Percentiles rank a stretch among this genome's conserved stretches.
Conservation (phyloP, 1,284 basidiomycete species). For the Cryptococcus sp. region DNA sequence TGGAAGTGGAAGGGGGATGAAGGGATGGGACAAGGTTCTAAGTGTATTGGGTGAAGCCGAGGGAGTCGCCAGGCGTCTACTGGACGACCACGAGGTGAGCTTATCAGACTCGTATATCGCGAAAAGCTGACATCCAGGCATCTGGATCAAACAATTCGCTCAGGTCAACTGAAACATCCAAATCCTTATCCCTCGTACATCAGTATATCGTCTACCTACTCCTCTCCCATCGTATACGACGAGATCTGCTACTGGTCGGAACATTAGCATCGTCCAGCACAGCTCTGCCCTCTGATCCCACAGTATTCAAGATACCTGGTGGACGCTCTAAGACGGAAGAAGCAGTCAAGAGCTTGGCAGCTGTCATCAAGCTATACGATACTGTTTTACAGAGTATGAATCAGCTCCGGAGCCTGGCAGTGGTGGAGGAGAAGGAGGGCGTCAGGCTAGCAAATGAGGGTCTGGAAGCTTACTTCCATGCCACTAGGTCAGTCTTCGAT, state of each 20-base stretch:
- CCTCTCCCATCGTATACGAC: conserved; percentile 75
- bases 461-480: conserved; percentile 67
- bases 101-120: background rate
- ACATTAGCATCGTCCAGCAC: conserved; percentile 53
- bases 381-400: conserved; percentile 74
- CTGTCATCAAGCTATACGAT: conserved; percentile 81
- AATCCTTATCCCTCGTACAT: conserved; percentile 67
- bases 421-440: conserved; percentile 82
- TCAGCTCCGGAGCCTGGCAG: conserved; percentile 73
- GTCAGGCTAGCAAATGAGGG: conserved; percentile 71
- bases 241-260: conserved; percentile 75
- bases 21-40: conserved; percentile 75
- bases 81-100: conserved; percentile 70
- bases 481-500: conserved; percentile 56
- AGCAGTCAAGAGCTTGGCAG: conserved; percentile 62
- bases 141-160: conserved; percentile 29
- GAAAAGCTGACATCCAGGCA: conserved; percentile 11
- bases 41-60: conserved; percentile 82
- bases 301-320: conserved; percentile 34
- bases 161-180: conserved; percentile 33
- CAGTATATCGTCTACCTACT: conserved; percentile 82
- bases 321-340: conserved; percentile 49
- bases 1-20: conserved; percentile 35
- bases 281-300: conserved; percentile 33
- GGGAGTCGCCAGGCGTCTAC: conserved; percentile 68